Evolutionary conservation across 257 asterid genomes (phyloP), one percentile per base, ranked within the genome.

Genomic region (Striga asiatica): DNA sequence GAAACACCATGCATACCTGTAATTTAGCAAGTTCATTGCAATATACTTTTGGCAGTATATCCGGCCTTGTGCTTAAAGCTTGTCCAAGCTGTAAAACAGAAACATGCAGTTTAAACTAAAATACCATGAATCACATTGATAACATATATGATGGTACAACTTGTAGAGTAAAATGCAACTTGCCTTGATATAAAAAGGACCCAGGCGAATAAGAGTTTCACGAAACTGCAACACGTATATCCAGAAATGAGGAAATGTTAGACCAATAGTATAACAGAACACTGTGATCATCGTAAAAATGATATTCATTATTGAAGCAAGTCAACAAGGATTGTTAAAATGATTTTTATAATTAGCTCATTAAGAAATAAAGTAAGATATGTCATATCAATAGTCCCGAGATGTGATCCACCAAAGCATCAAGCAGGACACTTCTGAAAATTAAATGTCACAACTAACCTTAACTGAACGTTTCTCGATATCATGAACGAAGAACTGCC

Each of bases 61-160:
- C 98, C 8, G 94, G 94, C 66, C 97, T 83, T 61, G 98, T 92
- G 83, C 98, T 87, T 70, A 92, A 70, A 66, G 97, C 98, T 74
- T 92, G 98, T 50, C 98, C 98, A 32, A 92, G 94, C 98, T 92
- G 88, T 60, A 62, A 65, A 72, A 61, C 66, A 68, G 62, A 70
- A 55, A 32, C 37, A 14, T 38, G 31, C 27, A 21, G 16, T 14
- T 56, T 31, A 49, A 68, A 66, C 28, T 43, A 54, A 60, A 31
- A 53, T 23, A 35, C 54, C 43, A 21, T 18, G 52, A n/a, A 56
- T 65, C 51, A 60, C 34, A 41, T 46, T 50, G n/a, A n/a, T n/a
- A n/a, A n/a, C n/a, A n/a, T n/a, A n/a, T n/a, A n/a, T n/a, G n/a
- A n/a, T n/a, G n/a, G n/a, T n/a, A n/a, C n/a, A 43, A 34, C 35